phyloP scores from a whole-genome alignment of 768 basidiomycete genomes.

The Lenzites betulinus region DNA sequence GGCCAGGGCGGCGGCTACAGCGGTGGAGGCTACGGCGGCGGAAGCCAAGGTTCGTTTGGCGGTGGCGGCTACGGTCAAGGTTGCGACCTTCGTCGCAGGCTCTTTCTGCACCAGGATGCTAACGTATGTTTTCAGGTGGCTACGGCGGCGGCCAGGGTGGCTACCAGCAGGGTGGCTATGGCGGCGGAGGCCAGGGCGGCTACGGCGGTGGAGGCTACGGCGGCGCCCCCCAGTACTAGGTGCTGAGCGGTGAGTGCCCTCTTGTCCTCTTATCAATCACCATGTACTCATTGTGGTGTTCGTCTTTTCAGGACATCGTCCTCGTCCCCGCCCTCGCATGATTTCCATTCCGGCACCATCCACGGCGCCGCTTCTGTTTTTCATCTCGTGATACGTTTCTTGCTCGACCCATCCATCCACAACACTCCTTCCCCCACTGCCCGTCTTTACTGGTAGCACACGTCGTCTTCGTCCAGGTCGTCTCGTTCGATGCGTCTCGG shows the following conservation, averaged over 20 bases:
- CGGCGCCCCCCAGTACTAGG: slow-evolving; percentile 28
- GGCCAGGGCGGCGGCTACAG: slow-evolving; percentile 32
- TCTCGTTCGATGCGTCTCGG: slow-evolving; percentile 38
- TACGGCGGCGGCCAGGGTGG: slow-evolving; percentile 27
- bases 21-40: slow-evolving; percentile 26
- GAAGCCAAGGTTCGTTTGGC: slow-evolving; percentile 17
- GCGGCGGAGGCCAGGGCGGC: slow-evolving; percentile 34
- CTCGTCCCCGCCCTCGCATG: neutral
- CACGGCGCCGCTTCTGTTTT: slow-evolving; percentile 12
- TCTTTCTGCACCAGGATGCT: neutral
- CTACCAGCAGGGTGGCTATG: slow-evolving; percentile 19
- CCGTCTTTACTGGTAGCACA: slow-evolving; percentile 43
- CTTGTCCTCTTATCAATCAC: neutral
- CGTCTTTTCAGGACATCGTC: neutral
- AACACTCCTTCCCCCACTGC: slow-evolving; percentile 36
- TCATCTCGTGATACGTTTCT: slow-evolving; percentile 17
- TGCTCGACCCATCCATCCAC: slow-evolving; percentile 39
- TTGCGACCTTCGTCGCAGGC: slow-evolving; percentile 2
- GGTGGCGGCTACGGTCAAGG: slow-evolving; percentile 4
- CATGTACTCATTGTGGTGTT: neutral
- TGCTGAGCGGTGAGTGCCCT: slow-evolving; percentile 3
- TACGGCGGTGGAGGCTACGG: slow-evolving; percentile 30
- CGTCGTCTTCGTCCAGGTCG: slow-evolving; percentile 44
- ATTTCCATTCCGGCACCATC: slow-evolving; percentile 2
- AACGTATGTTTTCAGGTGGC: slow-evolving; percentile 4